A percentile compares a stretch with the other conserved stretches of the same genome.
phyloP scores from a whole-genome alignment of 2,329 filamentous ascomycete species.

The Trichophyton verrucosum region DNA sequence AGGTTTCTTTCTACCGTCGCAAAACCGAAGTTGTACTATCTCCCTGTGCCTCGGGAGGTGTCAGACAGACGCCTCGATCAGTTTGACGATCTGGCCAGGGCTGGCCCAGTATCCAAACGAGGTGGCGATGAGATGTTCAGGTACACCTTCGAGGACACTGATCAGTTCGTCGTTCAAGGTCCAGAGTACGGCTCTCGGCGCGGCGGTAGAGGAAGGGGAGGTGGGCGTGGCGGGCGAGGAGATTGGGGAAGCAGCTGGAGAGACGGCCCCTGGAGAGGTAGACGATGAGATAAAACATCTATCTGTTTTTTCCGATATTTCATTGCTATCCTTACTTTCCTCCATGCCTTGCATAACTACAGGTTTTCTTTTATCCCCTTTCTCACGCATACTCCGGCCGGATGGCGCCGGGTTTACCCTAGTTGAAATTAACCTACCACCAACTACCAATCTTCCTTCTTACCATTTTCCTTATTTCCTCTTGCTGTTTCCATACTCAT shows the following conservation, averaged over 20 bases:
- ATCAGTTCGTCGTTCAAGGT: slow-evolving; percentile 57
- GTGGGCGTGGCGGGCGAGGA: slow-evolving; percentile 21
- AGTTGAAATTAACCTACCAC: not conserved
- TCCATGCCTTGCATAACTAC: not conserved
- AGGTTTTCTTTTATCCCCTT: not conserved
- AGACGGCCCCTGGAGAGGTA: slow-evolving; percentile 14
- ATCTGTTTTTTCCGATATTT: not conserved
- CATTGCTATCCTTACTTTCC: not conserved
- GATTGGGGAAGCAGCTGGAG: slow-evolving; percentile 11
- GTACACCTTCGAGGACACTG: slow-evolving; percentile 59
- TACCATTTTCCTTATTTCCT: not conserved
- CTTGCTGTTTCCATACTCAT: not conserved
- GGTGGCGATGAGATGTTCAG: slow-evolving; percentile 49
- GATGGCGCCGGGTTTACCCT: not conserved
- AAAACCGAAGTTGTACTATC: slow-evolving; percentile 54
- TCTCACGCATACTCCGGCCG: not conserved
- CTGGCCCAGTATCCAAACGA: slow-evolving; percentile 25
- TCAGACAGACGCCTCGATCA: slow-evolving; percentile 52
- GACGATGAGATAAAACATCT: slow-evolving; percentile 6
- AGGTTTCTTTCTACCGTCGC: slow-evolving; percentile 48
- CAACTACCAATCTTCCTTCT: not conserved
- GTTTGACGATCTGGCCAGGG: slow-evolving; percentile 36
- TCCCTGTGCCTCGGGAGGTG: slow-evolving; percentile 52
- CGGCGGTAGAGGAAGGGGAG: slow-evolving; percentile 23
- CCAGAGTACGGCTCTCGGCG: slow-evolving; percentile 45